Evolutionary conservation across 768 basidiomycete species (phyloP).

Genomic region (Mycena leptocephala): DNA sequence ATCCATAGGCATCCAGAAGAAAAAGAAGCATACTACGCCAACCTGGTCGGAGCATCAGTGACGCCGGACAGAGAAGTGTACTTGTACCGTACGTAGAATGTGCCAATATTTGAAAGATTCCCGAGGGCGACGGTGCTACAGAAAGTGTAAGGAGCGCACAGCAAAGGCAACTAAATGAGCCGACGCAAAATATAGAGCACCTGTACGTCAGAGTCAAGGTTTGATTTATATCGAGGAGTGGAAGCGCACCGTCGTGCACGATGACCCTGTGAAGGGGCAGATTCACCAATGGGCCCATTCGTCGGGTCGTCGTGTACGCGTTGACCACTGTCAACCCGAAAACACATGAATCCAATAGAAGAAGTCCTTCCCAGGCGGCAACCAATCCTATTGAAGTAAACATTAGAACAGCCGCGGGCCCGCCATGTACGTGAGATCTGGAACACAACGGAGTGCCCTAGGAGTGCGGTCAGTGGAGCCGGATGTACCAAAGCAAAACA

Average conservation of each 20-base stretch:
- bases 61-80: slow-evolving; percentile 10
- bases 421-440: neutral
- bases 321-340: slow-evolving; percentile 51
- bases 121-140: slow-evolving; percentile 67
- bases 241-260: slow-evolving; percentile 4
- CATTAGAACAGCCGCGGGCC: neutral
- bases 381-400: neutral
- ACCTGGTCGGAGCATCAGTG: slow-evolving; percentile 34
- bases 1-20: neutral
- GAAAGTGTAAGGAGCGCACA: neutral
- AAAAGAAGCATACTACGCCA: slow-evolving; percentile 40
- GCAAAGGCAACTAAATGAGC: neutral
- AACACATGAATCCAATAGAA: slow-evolving; percentile 1
- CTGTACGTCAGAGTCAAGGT: neutral
- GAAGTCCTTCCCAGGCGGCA: slow-evolving; percentile 49
- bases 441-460: neutral
- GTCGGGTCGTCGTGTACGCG: slow-evolving; percentile 35
- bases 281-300: neutral
- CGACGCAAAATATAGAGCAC: neutral
- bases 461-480: neutral
- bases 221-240: no score
- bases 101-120: slow-evolving; percentile 65
- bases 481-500: neutral
- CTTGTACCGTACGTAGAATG: slow-evolving; percentile 50
- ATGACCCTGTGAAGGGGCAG: neutral